Conservation (phyloP, 2,329 filamentous ascomycete species). For the Trichothecium roseum region DNA sequence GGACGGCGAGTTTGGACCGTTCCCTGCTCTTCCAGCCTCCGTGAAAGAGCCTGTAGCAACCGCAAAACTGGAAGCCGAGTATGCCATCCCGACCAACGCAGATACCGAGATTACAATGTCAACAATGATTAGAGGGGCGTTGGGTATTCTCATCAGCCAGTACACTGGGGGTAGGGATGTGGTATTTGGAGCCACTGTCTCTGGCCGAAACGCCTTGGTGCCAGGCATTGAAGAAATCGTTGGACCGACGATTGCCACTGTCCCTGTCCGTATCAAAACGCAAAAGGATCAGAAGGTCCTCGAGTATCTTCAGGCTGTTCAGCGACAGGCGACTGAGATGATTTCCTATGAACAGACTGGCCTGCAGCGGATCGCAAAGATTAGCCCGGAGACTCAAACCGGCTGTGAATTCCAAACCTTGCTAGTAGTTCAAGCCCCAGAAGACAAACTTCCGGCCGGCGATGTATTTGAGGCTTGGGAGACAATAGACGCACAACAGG, state of each 20-base stretch:
- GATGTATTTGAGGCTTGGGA: not conserved
- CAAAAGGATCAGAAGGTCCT: slow-evolving; percentile 18
- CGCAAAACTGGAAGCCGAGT: not conserved
- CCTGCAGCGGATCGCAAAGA: slow-evolving; percentile 6
- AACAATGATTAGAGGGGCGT: slow-evolving; percentile 10
- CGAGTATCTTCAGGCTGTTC: slow-evolving; percentile 26
- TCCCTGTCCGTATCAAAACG: slow-evolving; percentile 11
- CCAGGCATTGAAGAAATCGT: slow-evolving; percentile 9
- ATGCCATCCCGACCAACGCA: not conserved
- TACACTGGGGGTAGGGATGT: slow-evolving; percentile 22
- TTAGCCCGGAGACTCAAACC: slow-evolving; percentile 1
- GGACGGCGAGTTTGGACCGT: slow-evolving; percentile 26
- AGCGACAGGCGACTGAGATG: slow-evolving; percentile 7
- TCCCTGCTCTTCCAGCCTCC: slow-evolving; percentile 17
- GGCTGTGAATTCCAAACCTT: slow-evolving; percentile 8
- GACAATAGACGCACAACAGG: not conserved
- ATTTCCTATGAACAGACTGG: slow-evolving; percentile 9
- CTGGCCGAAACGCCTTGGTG: slow-evolving; percentile 11
- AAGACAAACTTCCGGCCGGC: not conserved
- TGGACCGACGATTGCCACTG: slow-evolving; percentile 13
- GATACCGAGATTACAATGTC: slow-evolving; percentile 7
- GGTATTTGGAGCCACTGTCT: slow-evolving; percentile 12
- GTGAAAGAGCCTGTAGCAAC: slow-evolving; percentile 1
- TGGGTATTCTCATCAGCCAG: slow-evolving; percentile 20
- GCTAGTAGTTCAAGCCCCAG: slow-evolving; percentile 8